phyloP scores from a whole-genome alignment of 805 yeast genomes.

The Starmerella vitae region DNA sequence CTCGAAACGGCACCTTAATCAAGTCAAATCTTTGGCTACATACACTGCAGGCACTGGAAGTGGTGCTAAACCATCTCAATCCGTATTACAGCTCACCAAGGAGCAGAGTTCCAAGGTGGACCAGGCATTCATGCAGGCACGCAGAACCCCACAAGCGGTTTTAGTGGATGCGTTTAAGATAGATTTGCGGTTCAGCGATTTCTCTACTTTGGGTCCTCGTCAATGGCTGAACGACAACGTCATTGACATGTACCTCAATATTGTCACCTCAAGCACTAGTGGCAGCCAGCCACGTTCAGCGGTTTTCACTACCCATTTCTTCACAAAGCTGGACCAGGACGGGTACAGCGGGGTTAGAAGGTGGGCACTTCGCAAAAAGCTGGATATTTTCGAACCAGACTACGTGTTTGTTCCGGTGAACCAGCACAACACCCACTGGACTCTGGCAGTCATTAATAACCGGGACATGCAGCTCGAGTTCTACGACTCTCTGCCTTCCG shows the following conservation, averaged over 20 bases:
- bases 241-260: conserved; percentile 60
- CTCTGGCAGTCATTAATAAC: conserved; percentile 65
- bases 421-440: conserved; percentile 78
- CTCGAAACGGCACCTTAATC: background rate
- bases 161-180: conserved; percentile 67
- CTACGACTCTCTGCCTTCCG: conserved; percentile 57
- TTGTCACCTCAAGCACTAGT: conserved; percentile 34
- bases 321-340: conserved; percentile 48
- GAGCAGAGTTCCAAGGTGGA: too few relatives aligned
- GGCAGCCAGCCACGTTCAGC: conserved; percentile 36
- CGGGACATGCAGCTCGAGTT: conserved; percentile 45
- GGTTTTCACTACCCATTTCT: conserved; percentile 82
- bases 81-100: too few relatives aligned
- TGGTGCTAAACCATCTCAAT: too few relatives aligned
- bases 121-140: too few relatives aligned
- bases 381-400: conserved; percentile 49
- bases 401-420: conserved; percentile 77
- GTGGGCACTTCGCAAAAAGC: conserved; percentile 71
- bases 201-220: conserved; percentile 54
- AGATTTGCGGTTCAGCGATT: conserved; percentile 51
- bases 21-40: too few relatives aligned
- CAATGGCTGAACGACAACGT: conserved; percentile 85
- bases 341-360: conserved; percentile 74
- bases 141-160: conserved; percentile 50
- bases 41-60: too few relatives aligned